Evolutionary conservation across 495 filamentous ascomycete genomes (phyloP), one percentile per base, ranked within the genome.

Genomic region (Penicillium paxilli): DNA sequence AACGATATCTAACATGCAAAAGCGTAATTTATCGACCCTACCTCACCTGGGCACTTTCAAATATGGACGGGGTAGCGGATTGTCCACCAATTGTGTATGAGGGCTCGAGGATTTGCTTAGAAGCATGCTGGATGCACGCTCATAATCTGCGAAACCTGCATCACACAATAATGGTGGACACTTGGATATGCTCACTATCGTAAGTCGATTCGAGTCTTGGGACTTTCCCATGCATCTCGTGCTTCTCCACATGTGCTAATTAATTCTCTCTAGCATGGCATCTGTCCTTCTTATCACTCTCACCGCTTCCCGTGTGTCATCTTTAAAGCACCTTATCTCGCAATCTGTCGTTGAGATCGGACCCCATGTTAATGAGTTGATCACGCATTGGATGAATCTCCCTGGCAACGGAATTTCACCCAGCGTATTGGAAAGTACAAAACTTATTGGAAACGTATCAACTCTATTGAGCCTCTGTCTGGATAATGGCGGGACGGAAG

Each of bases 151-250:
- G 64, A 19, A 64, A 60, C 4, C 69, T 77, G 37, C 56, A 62
- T 0, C 72, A 79, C 44, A 78, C 74, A 0, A 58, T 78, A 7
- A 51, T 78, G 63, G 64, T 79, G 1, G 76, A 79, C 55, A 75
- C 76, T 0, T 79, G 76, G 76, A 76, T 77, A 22, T 79, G 74
- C 50, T 73, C 76, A 9, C 57, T 79, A 10, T 76, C 72, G 75
- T 76, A 61, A 54, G 73, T 32, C 8, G 11, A 10, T 32, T 7
- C 17, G 12, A 21, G 4, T 71, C 22, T 21, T 47, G 8, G 35
- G 12, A 22, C 0, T n/a, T 14, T 16, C 5, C 0, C 22, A 1
- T 10, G 10, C 25, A 19, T n/a, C n/a, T n/a, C n/a, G n/a, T n/a
- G n/a, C n/a, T n/a, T n/a, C n/a, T n/a, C n/a, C n/a, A n/a, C n/a